Percentiles rank a stretch among this genome's conserved stretches.
These are phyloP conservation scores for Stevia rebaudiana DNA, from an alignment of 140 eudicot species.

Conservation along the genomic window DNA sequence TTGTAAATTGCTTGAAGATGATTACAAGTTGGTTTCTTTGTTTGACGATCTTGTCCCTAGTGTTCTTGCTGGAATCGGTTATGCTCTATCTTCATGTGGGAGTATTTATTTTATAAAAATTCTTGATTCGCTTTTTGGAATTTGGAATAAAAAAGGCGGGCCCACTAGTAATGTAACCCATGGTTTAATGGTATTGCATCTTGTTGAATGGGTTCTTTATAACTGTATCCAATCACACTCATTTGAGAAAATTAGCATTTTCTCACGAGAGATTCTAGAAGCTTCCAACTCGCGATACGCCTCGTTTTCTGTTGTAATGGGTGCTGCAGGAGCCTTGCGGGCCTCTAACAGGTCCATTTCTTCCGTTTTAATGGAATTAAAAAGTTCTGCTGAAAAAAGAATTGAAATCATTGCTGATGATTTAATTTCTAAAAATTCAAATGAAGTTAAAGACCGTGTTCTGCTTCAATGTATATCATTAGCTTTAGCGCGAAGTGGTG, in stretches of 20 bases:
- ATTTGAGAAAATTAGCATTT: slow-evolving; percentile 39
- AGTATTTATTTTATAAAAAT: slow-evolving; percentile 38
- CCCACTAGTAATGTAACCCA: slow-evolving; percentile 40
- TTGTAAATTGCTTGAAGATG: slow-evolving; percentile 52
- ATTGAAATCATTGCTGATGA: slow-evolving; percentile 46
- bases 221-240: slow-evolving; percentile 43
- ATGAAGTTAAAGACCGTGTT: slow-evolving; percentile 22
- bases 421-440: slow-evolving; percentile 30
- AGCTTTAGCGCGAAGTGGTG: slow-evolving; percentile 77
- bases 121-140: slow-evolving; percentile 41
- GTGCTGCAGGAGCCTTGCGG: slow-evolving; percentile 81
- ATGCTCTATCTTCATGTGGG: slow-evolving; percentile 57
- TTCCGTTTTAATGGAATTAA: slow-evolving; percentile 45
- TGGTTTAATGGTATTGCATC: slow-evolving; percentile 80
- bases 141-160: slow-evolving; percentile 62
- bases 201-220: slow-evolving; percentile 77
- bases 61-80: slow-evolving; percentile 79
- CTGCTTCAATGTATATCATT: slow-evolving; percentile 59
- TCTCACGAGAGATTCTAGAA: slow-evolving; percentile 36
- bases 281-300: slow-evolving; percentile 36
- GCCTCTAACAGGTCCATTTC: slow-evolving; percentile 54
- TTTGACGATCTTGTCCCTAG: slow-evolving; percentile 42
- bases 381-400: slow-evolving; percentile 51
- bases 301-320: slow-evolving; percentile 66
- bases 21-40: slow-evolving; percentile 33